Percentiles rank a stretch among this genome's conserved stretches.
Evolutionary conservation across 306 rosid species (phyloP).

Genomic region (Hylodesmum podocarpum): DNA sequence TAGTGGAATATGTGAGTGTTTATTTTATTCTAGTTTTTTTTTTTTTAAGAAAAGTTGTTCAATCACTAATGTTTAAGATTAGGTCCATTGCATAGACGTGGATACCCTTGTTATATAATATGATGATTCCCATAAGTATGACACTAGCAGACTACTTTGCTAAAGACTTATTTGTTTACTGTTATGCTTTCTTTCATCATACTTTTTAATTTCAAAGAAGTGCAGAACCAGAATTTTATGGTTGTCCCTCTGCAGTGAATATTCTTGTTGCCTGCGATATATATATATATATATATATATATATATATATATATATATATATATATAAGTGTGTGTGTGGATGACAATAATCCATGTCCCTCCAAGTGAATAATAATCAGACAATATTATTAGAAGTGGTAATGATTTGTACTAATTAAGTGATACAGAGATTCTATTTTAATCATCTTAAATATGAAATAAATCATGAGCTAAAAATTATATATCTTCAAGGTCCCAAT

Average conservation of each 20-base stretch:
- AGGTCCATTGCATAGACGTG: slow-evolving; percentile 21
- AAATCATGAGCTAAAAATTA: too few species aligned
- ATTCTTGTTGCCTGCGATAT: background rate
- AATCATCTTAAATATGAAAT: too few species aligned
- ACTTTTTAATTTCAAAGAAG: background rate
- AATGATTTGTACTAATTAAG: too few species aligned
- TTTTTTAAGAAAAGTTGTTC: slow-evolving; percentile 5
- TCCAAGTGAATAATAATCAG: background rate
- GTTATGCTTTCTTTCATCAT: slow-evolving; percentile 1
- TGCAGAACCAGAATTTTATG: slow-evolving; percentile 17
- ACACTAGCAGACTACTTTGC: slow-evolving; percentile 10
- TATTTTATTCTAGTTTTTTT: slow-evolving; percentile 8
- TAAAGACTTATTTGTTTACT: slow-evolving; percentile 19
- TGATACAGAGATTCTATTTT: too few species aligned
- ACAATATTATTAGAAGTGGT: too few species aligned
- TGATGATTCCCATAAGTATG: slow-evolving; percentile 36
- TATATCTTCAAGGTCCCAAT: too few species aligned
- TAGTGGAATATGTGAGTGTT: slow-evolving; percentile 32
- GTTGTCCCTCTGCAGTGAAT: slow-evolving; percentile 22
- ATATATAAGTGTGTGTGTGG: too few species aligned
- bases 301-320: too few species aligned
- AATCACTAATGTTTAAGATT: background rate
- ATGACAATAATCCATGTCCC: too few species aligned
- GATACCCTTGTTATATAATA: slow-evolving; percentile 26
- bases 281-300: too few species aligned